Base-by-base conservation (phyloP, 2,329 filamentous ascomycete genomes). In the Xylaria sp. region DNA sequence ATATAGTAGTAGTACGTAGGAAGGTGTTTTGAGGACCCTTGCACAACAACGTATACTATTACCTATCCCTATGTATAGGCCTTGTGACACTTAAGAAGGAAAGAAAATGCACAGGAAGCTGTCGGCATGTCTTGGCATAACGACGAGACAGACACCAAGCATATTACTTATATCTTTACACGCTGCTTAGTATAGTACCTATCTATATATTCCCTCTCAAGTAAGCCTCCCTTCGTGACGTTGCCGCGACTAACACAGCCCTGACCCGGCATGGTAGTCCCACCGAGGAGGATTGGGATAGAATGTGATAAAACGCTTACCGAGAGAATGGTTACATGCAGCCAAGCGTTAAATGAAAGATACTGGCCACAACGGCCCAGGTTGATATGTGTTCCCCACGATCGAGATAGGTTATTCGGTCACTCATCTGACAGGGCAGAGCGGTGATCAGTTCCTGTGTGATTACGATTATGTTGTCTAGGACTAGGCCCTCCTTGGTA, bases 101-200 rank as follows among this genome's bases (percentile, higher is more conserved):
- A 36, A 59, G 4, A 7, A 27, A 45, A 51, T 36, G 5, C 14
- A 50, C 7, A 24, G 27, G 50, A 14, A 34, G 34, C 45, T 4
- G 30, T 24, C 19, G 17, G 8, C 6, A 27, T 39, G 3, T 11
- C 7, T 42, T 47, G 27, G 53, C 12, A 24, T 42, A 34, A 27
- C 6, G 34, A 59, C 24, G 14, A 45, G 34, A 53, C 45, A n/a
- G 34, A 45, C 45, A n/a, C 32, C 30, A 39, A 36, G 27, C 14
- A 51, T 34, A 34, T 24, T 9, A 51, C n/a, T 63, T 55, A 27
- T 63, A 61, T 30, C 30, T 48, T 56, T 55, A 36, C 17, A n/a
- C 30, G 17, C 51, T 55, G 36, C 14, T 1, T n/a, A 19, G 27
- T 36, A 55, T 4, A 19, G 2, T 47, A 19, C 6, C n/a, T 19